These are phyloP conservation scores for Podaxis sp. DNA, from an alignment of 768 basidiomycete species.

Conservation along the genomic window DNA sequence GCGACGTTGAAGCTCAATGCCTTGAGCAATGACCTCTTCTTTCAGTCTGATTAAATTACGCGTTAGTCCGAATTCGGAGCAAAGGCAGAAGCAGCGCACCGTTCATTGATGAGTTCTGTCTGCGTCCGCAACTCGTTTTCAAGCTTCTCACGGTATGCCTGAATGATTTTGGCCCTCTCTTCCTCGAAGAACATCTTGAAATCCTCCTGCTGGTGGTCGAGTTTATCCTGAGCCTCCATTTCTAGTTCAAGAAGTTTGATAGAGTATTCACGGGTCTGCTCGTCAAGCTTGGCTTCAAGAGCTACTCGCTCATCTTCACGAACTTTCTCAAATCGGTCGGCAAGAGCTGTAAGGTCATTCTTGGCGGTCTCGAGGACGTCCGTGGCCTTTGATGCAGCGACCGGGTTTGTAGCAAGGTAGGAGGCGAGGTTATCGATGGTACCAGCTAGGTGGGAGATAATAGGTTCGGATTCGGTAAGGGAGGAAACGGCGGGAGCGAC, in stretches of 20 bases:
- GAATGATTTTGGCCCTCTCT: slow-evolving; percentile 69
- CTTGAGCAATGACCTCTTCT: slow-evolving; percentile 94
- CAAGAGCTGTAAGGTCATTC: slow-evolving; percentile 75
- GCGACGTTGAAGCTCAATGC: slow-evolving; percentile 93
- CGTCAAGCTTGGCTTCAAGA: slow-evolving; percentile 66
- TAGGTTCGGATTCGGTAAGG: slow-evolving; percentile 77
- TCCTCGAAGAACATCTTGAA: slow-evolving; percentile 80
- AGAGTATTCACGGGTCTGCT: slow-evolving; percentile 83
- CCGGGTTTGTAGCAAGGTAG: slow-evolving; percentile 74
- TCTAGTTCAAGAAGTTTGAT: slow-evolving; percentile 78
- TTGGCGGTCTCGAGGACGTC: slow-evolving; percentile 81
- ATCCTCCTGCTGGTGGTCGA: slow-evolving; percentile 82
- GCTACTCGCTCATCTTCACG: slow-evolving; percentile 75
- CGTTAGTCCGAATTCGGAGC: background rate
- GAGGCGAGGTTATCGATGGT: slow-evolving; percentile 92
- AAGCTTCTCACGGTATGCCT: slow-evolving; percentile 82
- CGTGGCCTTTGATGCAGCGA: slow-evolving; percentile 63
- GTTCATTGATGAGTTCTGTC: slow-evolving; percentile 91
- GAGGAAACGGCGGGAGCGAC: slow-evolving; percentile 79
- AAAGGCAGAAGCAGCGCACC: slow-evolving; percentile 45
- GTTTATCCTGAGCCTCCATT: slow-evolving; percentile 81
- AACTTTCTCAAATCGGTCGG: slow-evolving; percentile 70
- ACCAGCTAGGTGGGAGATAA: slow-evolving; percentile 86
- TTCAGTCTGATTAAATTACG: slow-evolving; percentile 56
- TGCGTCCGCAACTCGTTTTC: slow-evolving; percentile 84